phyloP scores from a whole-genome alignment of 108 stramenopile genomes.

The Aureococcus anophagefferens region DNA sequence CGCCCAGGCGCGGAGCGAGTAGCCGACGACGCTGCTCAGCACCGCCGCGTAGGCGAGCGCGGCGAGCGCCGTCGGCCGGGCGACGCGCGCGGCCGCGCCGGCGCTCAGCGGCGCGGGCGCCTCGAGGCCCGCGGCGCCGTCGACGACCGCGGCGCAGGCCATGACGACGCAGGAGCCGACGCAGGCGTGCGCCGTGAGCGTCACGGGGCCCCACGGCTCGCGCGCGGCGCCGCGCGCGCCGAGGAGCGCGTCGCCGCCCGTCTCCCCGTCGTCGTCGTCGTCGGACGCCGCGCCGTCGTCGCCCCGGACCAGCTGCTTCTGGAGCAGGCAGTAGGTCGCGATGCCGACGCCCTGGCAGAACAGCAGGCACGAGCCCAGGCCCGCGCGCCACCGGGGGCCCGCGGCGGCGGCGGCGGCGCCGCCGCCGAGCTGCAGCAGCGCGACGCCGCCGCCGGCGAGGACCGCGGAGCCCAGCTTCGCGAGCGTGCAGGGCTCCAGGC shows the following conservation, averaged over 20 bases:
- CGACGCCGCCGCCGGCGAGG: not conserved
- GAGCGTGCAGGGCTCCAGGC: not conserved
- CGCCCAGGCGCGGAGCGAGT: not conserved
- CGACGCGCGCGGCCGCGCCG: not conserved
- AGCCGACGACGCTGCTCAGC: not conserved
- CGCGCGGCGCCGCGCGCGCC: not conserved
- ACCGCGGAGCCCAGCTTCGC: not conserved
- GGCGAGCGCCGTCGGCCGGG: not conserved
- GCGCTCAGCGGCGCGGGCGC: not conserved
- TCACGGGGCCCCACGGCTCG: not conserved
- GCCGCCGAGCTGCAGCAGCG: not conserved
- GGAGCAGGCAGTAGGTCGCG: not conserved
- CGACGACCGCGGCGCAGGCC: not conserved
- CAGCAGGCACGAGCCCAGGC: not conserved
- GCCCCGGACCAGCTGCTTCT: not conserved
- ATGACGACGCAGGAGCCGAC: not conserved
- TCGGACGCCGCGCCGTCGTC: not conserved
- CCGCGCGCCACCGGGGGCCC: too few relatives aligned
- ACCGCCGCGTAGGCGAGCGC: not conserved
- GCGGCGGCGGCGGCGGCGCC: not conserved
- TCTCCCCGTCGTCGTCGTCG: not conserved
- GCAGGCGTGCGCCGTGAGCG: not conserved
- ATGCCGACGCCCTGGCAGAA: not conserved
- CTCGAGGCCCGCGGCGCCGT: not conserved
- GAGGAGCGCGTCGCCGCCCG: not conserved